These are phyloP conservation scores for Phaeophleospora eucalypticola DNA, from an alignment of 2,329 filamentous ascomycete species.

Conservation along the genomic window DNA sequence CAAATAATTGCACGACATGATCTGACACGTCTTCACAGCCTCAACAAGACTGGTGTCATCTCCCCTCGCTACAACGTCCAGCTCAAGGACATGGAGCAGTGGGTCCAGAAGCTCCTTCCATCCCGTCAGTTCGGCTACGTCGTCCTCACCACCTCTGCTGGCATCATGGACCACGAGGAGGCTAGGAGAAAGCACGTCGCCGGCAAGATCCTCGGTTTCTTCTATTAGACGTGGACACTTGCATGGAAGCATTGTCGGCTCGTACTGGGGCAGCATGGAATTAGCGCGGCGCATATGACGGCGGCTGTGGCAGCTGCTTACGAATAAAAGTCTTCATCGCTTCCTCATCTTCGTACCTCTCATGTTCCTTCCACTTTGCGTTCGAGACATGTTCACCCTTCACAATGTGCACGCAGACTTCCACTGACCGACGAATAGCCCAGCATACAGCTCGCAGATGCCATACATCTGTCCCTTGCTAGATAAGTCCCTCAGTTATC, in stretches of 20 bases:
- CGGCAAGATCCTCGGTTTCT: slow-evolving; percentile 99
- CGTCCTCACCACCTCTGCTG: slow-evolving; percentile 96
- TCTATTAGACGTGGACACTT: slow-evolving; percentile 61
- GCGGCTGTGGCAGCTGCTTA: slow-evolving; percentile 15
- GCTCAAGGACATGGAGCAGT: slow-evolving; percentile 97
- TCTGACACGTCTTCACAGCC: slow-evolving; percentile 37
- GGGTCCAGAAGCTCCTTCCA: slow-evolving; percentile 97
- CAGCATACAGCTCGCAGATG: too few relatives aligned
- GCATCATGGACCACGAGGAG: slow-evolving; percentile 99
- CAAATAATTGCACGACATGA: not conserved
- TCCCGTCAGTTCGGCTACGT: slow-evolving; percentile 99
- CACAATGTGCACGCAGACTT: too few relatives aligned
- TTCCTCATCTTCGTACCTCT: not conserved
- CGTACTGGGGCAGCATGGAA: slow-evolving; percentile 7
- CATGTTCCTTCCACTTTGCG: too few relatives aligned
- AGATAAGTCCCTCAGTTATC: too few relatives aligned
- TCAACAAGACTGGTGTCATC: slow-evolving; percentile 99
- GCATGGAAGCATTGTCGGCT: slow-evolving; percentile 6
- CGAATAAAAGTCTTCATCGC: slow-evolving; percentile 19
- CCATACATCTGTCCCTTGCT: too few relatives aligned
- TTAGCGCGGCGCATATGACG: slow-evolving; percentile 12
- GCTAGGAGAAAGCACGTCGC: slow-evolving; percentile 97
- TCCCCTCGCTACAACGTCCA: slow-evolving; percentile 99
- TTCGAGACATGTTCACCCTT: too few relatives aligned
- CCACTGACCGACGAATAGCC: too few relatives aligned